Evolutionary conservation across 1,284 basidiomycete genomes (phyloP).

Genomic region (Cutaneotrichosporon cavernicola): DNA sequence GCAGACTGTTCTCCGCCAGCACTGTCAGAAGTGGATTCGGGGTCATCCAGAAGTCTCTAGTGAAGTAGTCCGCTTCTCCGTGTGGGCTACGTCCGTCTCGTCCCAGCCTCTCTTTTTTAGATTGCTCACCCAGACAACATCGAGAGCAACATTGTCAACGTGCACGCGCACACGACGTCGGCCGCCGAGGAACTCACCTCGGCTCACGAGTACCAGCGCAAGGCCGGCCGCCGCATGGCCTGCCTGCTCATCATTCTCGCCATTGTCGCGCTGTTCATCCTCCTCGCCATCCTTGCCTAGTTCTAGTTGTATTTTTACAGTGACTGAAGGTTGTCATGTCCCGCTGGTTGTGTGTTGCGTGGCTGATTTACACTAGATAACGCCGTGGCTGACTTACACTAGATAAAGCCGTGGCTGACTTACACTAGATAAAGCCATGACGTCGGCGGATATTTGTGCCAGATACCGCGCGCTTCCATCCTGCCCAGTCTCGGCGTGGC

Average conservation of each 20-base stretch:
- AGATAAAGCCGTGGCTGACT: too few relatives aligned
- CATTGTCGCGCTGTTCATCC: conserved; percentile 82
- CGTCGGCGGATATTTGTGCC: too few relatives aligned
- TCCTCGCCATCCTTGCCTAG: conserved; percentile 71
- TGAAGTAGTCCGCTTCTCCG: too few relatives aligned
- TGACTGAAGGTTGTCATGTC: background rate
- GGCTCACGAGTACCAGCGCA: conserved; percentile 92
- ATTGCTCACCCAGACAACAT: conserved; percentile 73
- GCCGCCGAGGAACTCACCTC: conserved; percentile 85
- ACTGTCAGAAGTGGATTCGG: too few relatives aligned
- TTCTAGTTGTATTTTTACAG: conserved; percentile 6
- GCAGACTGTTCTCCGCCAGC: too few relatives aligned
- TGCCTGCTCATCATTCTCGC: conserved; percentile 86
- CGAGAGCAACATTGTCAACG: conserved; percentile 86
- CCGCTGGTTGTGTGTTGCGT: background rate
- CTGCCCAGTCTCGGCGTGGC: too few relatives aligned
- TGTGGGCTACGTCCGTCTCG: too few relatives aligned
- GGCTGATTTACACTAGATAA: background rate
- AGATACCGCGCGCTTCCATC: too few relatives aligned
- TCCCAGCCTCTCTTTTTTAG: background rate
- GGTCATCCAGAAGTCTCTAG: too few relatives aligned
- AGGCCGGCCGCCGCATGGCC: conserved; percentile 82
- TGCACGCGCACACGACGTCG: conserved; percentile 77
- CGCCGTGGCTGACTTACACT: too few relatives aligned
- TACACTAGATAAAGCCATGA: too few relatives aligned